Evolutionary conservation across 2,329 filamentous ascomycete species (phyloP).

Genomic region (Pseudogymnoascus sp.): DNA sequence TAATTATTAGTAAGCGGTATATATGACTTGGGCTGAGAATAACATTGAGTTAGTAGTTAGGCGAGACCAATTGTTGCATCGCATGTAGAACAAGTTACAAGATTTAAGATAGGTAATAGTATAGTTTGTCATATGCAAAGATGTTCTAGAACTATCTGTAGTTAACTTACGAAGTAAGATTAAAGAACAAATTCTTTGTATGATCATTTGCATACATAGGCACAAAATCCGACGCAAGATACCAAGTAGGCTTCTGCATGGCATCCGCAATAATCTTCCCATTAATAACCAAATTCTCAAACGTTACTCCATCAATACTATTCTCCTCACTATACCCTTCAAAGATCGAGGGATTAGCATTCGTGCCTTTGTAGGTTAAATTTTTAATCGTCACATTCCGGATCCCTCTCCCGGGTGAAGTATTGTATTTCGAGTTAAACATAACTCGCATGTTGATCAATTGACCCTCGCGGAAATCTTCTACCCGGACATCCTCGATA

Average conservation of each 20-base stretch:
- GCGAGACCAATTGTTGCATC: too few species aligned
- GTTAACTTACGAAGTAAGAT: too few species aligned
- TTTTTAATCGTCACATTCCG: neutral
- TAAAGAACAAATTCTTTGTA: neutral
- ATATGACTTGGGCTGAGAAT: too few species aligned
- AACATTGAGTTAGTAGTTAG: too few species aligned
- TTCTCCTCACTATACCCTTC: conserved; percentile 14
- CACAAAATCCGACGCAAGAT: conserved; percentile 21
- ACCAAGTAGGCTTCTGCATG: conserved; percentile 27
- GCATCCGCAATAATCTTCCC: conserved; percentile 12
- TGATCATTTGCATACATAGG: conserved; percentile 15
- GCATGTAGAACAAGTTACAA: too few species aligned
- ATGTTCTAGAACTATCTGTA: too few species aligned
- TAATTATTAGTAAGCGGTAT: too few species aligned
- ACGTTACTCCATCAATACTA: conserved; percentile 13
- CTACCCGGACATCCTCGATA: conserved; percentile 28
- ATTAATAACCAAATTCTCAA: neutral
- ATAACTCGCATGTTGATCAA: conserved; percentile 31
- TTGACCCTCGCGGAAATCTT: conserved; percentile 28
- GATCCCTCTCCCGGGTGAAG: conserved; percentile 29
- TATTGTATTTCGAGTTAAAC: conserved; percentile 30
- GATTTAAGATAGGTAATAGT: too few species aligned
- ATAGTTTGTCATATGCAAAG: too few species aligned
- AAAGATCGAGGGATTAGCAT: conserved; percentile 10
- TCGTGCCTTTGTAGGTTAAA: conserved; percentile 21